Evolutionary conservation across 1,139 yeast genomes (phyloP).

Genomic region (Geotrichum carabidarum): DNA sequence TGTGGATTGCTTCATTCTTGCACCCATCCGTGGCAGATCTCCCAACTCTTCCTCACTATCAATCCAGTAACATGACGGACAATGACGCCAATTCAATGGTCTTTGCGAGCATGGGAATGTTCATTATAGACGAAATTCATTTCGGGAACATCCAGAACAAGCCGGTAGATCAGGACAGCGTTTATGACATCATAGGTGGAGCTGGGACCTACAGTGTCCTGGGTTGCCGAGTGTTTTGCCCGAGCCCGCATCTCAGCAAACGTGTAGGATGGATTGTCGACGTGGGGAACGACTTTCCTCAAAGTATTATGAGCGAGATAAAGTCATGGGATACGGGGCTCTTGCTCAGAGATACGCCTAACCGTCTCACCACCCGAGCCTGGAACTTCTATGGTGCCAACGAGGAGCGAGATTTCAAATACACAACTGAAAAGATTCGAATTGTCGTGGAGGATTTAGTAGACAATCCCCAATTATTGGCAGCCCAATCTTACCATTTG

Average conservation of each 20-base stretch:
- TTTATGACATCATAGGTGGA: conserved; percentile 70
- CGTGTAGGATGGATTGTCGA: conserved; percentile 67
- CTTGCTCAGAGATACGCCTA: conserved; percentile 47
- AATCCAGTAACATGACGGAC: too few relatives aligned
- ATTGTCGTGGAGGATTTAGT: conserved; percentile 58
- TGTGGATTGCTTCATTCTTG: too few relatives aligned
- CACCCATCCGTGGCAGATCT: too few relatives aligned
- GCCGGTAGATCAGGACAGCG: conserved; percentile 31
- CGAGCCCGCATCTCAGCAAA: conserved; percentile 33
- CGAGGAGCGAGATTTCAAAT: conserved; percentile 52
- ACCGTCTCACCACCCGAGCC: conserved; percentile 71
- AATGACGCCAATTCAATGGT: conserved; percentile 22
- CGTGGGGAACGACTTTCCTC: conserved; percentile 73
- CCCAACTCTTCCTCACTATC: too few relatives aligned
- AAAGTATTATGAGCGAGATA: conserved; percentile 43
- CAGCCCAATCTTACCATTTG: conserved; percentile 57
- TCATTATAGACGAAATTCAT: conserved; percentile 83
- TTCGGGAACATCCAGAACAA: conserved; percentile 45
- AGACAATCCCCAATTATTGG: conserved; percentile 37
- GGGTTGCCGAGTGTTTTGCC: conserved; percentile 61
- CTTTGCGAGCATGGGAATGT: conserved; percentile 74
- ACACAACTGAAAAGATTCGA: conserved; percentile 58
- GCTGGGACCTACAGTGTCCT: conserved; percentile 80
- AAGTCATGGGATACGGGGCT: conserved; percentile 59
- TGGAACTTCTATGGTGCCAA: conserved; percentile 65